phyloP scores from a whole-genome alignment of 2,329 filamentous ascomycete genomes.

The Scedosporium dehoogii region DNA sequence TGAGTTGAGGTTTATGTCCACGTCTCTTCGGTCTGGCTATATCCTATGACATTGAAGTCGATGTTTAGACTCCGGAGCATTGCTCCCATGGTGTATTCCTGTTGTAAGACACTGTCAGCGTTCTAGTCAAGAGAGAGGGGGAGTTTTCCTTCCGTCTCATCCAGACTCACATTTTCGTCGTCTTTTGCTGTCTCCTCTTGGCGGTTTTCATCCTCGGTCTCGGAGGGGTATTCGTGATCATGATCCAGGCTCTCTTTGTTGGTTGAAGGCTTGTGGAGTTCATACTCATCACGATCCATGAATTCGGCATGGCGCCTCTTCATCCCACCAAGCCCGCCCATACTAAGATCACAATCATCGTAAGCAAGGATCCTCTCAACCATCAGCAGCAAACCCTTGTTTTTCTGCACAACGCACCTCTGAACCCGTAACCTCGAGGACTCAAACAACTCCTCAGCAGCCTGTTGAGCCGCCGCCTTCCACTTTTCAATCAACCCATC shows the following conservation, averaged over 20 bases:
- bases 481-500: slow-evolving; percentile 10
- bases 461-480: slow-evolving; percentile 10
- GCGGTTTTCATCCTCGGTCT: no score
- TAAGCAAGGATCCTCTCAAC: not conserved
- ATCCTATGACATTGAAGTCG: slow-evolving; percentile 12
- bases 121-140: not conserved
- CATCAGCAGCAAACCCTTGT: not conserved
- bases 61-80: slow-evolving; percentile 12
- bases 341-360: not conserved
- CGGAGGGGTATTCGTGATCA: no score
- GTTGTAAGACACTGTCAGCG: not conserved
- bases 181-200: no score
- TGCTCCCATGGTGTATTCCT: slow-evolving; percentile 12
- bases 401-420: slow-evolving; percentile 1
- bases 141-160: not conserved
- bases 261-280: not conserved
- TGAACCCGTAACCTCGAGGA: slow-evolving; percentile 1
- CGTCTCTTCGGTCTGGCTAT: slow-evolving; percentile 10
- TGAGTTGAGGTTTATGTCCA: slow-evolving; percentile 6
- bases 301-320: not conserved
- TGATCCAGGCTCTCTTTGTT: no score
- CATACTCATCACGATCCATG: not conserved
- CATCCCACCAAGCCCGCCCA: not conserved
- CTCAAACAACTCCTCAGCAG: slow-evolving; percentile 12
- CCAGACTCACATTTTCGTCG: no score